A percentile compares a stretch with the other conserved stretches of the same genome.
Evolutionary conservation across 352 stramenopile genomes (phyloP).

Genomic region (Globisporangium nodosum): DNA sequence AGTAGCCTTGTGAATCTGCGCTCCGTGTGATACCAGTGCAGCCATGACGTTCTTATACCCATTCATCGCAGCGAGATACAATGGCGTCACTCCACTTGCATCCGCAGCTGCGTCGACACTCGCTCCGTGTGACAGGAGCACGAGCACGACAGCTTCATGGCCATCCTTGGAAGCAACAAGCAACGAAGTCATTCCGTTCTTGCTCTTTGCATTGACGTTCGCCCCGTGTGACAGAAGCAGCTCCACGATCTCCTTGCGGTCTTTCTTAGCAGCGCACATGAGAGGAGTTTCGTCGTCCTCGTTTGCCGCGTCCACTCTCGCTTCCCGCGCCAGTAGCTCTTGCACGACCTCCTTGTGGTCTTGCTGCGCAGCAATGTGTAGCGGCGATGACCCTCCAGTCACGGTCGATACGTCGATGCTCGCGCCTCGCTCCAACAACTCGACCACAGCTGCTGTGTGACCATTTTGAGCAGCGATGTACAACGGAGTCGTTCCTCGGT

Average conservation of each 20-base stretch:
- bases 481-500: too few species aligned
- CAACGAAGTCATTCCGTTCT: background rate
- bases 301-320: background rate
- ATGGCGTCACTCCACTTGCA: too few species aligned
- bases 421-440: too few species aligned
- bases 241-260: background rate
- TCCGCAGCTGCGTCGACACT: background rate
- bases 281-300: background rate
- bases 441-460: too few species aligned
- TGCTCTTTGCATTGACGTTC: background rate
- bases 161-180: background rate
- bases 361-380: background rate
- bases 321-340: background rate
- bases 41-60: background rate
- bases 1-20: background rate
- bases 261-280: background rate
- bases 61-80: background rate
- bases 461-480: too few species aligned
- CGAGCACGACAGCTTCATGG: background rate
- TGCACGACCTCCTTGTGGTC: background rate
- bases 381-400: background rate
- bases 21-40: background rate
- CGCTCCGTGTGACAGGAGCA: background rate
- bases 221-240: background rate
- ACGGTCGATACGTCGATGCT: too few species aligned